Evolutionary conservation across 176 grass and related monocot species (phyloP), one percentile per base, ranked within the genome.

Genomic region (Hsuehochloa calcarea): DNA sequence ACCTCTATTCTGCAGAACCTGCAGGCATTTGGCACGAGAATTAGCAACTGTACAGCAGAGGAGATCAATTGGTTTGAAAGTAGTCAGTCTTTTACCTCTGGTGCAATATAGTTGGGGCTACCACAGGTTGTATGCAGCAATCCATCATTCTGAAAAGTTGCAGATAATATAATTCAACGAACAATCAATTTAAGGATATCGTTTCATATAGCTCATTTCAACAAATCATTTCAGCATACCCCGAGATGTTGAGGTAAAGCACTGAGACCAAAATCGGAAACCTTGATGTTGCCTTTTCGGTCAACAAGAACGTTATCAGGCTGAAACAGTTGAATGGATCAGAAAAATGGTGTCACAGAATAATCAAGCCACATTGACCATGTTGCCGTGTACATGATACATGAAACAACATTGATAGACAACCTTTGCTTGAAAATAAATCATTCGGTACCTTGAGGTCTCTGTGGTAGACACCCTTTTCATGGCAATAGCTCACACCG

Each of bases 31-130:
- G 4, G 59, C 68, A 72, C 16, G 49, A 27, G 20, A 59, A 67
- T 90, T 15, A 86, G n/a, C 5, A 83, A 20, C 4, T 67, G 19
- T 38, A 72, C 13, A 34, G 5, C 15, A 79, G 11, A 61, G 47
- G 1, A 47, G 43, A 40, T 25, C 10, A 8, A 10, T 56, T 66
- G n/a, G 7, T 45, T 6, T 29, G 16, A 40, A 63, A 60, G 38
- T 38, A 50, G 19, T 44, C 25, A 5, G 11, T 73, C 4, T 43
- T 44, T 74, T 81, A 90, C 92, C 95, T 97, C 95, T 61, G 95
- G 95, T 3, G 95, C 95, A 89, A 97, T 94, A 72, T 97, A 97
- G 77, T 92, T 97, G 75, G 95, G 95, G 75, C 95, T 97, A 86
- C 95, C 95, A 68, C 95, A 97, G 7, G 95, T 97, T 11, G 95